Percentiles rank a stretch among this genome's conserved stretches.
phyloP scores from a whole-genome alignment of 2,329 filamentous ascomycete species.

The Ceratocystiopsis brevicomis region DNA sequence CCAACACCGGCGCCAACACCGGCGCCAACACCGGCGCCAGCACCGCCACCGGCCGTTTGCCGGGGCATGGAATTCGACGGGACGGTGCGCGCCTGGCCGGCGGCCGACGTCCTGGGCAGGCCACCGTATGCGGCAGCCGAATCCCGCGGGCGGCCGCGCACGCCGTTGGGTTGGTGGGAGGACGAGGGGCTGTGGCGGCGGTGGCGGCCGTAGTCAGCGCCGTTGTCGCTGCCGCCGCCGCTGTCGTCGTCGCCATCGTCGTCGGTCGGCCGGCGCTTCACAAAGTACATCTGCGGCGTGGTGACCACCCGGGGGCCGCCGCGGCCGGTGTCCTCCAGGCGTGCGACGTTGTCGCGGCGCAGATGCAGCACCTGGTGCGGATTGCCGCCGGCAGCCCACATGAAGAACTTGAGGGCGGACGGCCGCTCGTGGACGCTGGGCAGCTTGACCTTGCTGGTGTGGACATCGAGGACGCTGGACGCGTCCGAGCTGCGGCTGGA shows the following conservation, averaged over 20 bases:
- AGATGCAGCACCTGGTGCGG: conserved; percentile 4
- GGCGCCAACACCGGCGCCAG: too few species aligned
- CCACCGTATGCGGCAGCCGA: too few species aligned
- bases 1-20: too few species aligned
- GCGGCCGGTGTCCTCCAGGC: not conserved
- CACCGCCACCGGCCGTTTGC: too few species aligned
- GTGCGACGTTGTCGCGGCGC: conserved; percentile 1
- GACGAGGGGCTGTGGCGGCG: too few species aligned
- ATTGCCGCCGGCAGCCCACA: conserved; percentile 5
- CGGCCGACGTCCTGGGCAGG: too few species aligned
- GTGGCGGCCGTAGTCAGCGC: not conserved
- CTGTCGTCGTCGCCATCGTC: not conserved
- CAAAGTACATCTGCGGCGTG: not conserved
- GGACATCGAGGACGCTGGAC: not conserved
- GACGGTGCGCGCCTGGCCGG: too few species aligned
- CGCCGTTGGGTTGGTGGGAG: too few species aligned
- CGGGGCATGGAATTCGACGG: too few species aligned
- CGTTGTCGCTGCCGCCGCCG: not conserved
- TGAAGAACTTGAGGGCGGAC: not conserved
- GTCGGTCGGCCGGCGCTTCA: not conserved
- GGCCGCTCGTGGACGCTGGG: not conserved
- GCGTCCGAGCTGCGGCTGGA: not conserved
- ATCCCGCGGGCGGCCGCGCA: too few species aligned
- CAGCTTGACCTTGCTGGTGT: not conserved
- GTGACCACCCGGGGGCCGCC: not conserved